phyloP scores from a whole-genome alignment of 495 filamentous ascomycete species.

The Xylaria bambusicola region DNA sequence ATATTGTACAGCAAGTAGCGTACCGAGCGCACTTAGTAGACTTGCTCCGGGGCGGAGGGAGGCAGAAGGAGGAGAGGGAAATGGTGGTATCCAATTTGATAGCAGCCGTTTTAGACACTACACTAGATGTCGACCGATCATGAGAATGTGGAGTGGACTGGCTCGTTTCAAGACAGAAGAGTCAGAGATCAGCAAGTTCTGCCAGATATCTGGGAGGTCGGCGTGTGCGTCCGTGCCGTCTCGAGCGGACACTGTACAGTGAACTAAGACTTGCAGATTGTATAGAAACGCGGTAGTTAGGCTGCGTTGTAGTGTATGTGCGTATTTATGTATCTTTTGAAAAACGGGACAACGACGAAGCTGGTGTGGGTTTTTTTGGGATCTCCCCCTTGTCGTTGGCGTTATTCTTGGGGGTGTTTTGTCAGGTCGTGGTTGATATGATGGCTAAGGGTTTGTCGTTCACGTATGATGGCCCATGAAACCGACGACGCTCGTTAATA shows the following conservation, averaged over 20 bases:
- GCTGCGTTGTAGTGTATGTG: neutral
- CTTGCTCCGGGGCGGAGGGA: slow-evolving; percentile 30
- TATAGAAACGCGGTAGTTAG: slow-evolving; percentile 8
- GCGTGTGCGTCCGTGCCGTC: slow-evolving; percentile 14
- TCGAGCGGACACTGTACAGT: slow-evolving; percentile 18
- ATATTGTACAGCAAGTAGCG: slow-evolving; percentile 33
- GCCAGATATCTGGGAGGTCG: slow-evolving; percentile 43
- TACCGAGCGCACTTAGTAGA: slow-evolving; percentile 29
- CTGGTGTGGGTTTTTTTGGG: neutral
- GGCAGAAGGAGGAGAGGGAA: slow-evolving; percentile 36
- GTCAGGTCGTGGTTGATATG: neutral
- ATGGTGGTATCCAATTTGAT: slow-evolving; percentile 40
- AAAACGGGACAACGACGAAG: neutral
- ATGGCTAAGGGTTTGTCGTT: too few species aligned
- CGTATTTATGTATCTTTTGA: too few species aligned
- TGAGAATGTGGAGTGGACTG: slow-evolving; percentile 41
- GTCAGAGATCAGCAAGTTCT: slow-evolving; percentile 39
- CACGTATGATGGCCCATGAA: too few species aligned
- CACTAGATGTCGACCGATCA: slow-evolving; percentile 35
- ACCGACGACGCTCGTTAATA: neutral
- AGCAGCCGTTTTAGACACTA: slow-evolving; percentile 32
- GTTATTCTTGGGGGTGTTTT: neutral
- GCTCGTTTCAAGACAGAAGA: slow-evolving; percentile 42
- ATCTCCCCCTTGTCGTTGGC: neutral
- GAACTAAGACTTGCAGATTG: slow-evolving; percentile 16